Conservation (phyloP, 1,284 basidiomycete species). For the Austropuccinia psidii region DNA sequence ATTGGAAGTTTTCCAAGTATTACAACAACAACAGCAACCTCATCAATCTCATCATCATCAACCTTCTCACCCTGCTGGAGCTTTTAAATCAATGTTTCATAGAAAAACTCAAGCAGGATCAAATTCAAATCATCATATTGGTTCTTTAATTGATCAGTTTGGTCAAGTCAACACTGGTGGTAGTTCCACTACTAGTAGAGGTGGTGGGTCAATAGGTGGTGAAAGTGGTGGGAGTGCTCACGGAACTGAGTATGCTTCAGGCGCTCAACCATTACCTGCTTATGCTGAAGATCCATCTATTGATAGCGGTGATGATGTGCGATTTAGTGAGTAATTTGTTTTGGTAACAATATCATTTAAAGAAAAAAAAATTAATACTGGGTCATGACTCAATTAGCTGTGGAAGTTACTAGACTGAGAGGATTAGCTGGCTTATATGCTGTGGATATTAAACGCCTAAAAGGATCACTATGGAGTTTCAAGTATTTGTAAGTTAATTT, state of each 20-base stretch:
- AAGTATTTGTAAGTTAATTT: conserved; percentile 53
- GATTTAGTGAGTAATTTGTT: conserved; percentile 53
- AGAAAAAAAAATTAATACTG: conserved; percentile 49
- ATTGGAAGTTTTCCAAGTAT: conserved; percentile 48
- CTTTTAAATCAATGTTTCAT: conserved; percentile 30
- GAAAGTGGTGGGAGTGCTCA: conserved; percentile 33
- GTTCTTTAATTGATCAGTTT: conserved; percentile 39
- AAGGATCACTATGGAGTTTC: conserved; percentile 86
- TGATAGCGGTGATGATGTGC: conserved; percentile 84
- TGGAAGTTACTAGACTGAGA: conserved; percentile 30
- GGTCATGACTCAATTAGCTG: conserved; percentile 51
- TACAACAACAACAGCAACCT: conserved; percentile 22
- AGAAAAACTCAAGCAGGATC: conserved; percentile 37
- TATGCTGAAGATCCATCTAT: conserved; percentile 64
- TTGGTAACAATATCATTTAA: conserved; percentile 53
- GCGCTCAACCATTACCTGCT: conserved; percentile 50
- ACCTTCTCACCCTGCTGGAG: conserved; percentile 3
- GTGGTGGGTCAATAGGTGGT: not conserved
- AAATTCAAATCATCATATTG: conserved; percentile 35
- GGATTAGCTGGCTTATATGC: conserved; percentile 42
- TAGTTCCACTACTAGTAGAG: conserved; percentile 37
- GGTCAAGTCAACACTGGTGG: conserved; percentile 39
- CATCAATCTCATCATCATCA: conserved; percentile 55
- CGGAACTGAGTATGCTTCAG: not conserved
- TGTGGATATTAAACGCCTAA: conserved; percentile 78